These are phyloP conservation scores for Pulveroboletus sp. DNA, from an alignment of 768 basidiomycete species.

Conservation along the genomic window DNA sequence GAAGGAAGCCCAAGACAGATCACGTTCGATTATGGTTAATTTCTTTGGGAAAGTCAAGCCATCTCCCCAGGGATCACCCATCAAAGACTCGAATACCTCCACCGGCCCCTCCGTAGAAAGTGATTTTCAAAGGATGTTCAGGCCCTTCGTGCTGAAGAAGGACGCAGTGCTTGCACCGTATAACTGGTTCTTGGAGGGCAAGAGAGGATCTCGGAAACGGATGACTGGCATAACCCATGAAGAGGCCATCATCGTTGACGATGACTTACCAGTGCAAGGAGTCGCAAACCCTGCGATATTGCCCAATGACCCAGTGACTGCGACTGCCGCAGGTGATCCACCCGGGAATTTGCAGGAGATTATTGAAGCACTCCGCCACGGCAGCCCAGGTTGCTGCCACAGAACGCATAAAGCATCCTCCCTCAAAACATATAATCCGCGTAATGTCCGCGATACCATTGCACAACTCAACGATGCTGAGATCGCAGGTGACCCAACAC, in stretches of 20 bases:
- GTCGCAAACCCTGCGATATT: constrained; percentile 5
- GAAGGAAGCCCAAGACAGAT: constrained; percentile 66
- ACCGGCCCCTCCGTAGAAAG: constrained; percentile 39
- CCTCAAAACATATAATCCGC: constrained; percentile 29
- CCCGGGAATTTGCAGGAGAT: constrained; percentile 13
- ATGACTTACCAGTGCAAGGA: constrained; percentile 21
- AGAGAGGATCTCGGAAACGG: constrained; percentile 24
- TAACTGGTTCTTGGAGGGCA: constrained; percentile 57
- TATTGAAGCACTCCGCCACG: constrained; percentile 32
- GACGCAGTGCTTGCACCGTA: constrained; percentile 65
- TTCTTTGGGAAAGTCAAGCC: constrained; percentile 70
- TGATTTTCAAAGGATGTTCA: constrained; percentile 75
- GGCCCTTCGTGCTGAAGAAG: constrained; percentile 75
- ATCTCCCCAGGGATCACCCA: constrained; percentile 19
- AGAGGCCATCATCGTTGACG: constrained; percentile 61
- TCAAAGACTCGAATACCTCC: constrained; percentile 26
- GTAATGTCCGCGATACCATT: constrained; percentile 51
- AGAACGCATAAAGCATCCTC: constrained; percentile 16
- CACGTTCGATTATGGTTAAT: constrained; percentile 68
- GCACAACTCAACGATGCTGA: constrained; percentile 72
- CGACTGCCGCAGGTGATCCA: neutral
- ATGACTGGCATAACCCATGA: constrained; percentile 27
- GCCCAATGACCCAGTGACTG: neutral
- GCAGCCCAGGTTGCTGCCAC: constrained; percentile 17
- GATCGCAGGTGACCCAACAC: constrained; percentile 63